Evolutionary conservation across 1,139 yeast species (phyloP), one percentile per base, ranked within the genome.

Genomic region (Kurtzmaniella quercitrusa): DNA sequence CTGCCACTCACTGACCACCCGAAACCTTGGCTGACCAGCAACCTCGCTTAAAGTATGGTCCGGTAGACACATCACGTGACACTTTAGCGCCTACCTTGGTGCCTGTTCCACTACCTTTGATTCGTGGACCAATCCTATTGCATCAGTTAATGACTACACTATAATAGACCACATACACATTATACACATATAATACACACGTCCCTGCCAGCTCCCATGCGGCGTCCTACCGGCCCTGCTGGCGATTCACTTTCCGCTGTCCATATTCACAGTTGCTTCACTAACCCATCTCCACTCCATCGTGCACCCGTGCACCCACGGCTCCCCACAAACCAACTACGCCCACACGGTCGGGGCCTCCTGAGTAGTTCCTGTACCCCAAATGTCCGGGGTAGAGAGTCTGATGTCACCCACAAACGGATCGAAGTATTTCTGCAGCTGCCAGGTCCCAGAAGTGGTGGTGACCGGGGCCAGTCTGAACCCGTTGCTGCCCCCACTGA

Each of bases 361-460:
- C 19, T 37, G 18, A 14, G 27, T 36, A 37, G 39, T 37, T 16
- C 44, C 38, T 21, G 46, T 16, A 24, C 41, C 46, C 46, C 44
- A 41, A 25, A 38, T 43, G 17, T 34, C 44, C 36, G 21, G 39
- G 15, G 41, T 12, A 10, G 21, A 16, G 4, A 38, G 25, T n/a
- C 23, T 31, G 19, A 33, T 19, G n/a, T 34, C 38, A 12, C 40
- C 29, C 11, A 37, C 44, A 34, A 45, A 45, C 6, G 48, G 45
- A n/a, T 41, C 38, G 19, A 44, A 44, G 11, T 19, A 15, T 5
- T 25, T 14, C 12, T 23, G 19, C 17, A 16, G 17, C 16, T 37
- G 31, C 39, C 34, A 36, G 4, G 18, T 16, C 4, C 36, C 36
- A 31, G 18, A 12, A n/a, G 16, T 5, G 16, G 36, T 15, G 12